phyloP scores from a whole-genome alignment of 345 rosid genomes.

The Lenwebbia sp. region DNA sequence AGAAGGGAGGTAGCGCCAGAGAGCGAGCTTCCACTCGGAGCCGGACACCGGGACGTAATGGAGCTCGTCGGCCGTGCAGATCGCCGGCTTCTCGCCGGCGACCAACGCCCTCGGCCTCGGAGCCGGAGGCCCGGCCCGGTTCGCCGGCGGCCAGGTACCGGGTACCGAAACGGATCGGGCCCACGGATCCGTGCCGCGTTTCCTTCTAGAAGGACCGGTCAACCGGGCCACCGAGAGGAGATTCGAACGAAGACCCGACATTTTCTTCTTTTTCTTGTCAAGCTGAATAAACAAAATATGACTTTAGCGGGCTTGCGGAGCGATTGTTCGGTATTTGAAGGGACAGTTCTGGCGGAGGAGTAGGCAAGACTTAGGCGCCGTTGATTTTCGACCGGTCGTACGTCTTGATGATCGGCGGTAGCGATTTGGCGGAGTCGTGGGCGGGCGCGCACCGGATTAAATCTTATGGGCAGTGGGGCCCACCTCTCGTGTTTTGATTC shows the following conservation, averaged over 20 bases:
- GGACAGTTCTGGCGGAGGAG: not conserved
- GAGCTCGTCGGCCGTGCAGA: slow-evolving; percentile 51
- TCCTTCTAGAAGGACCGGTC: not conserved
- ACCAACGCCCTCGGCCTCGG: not conserved
- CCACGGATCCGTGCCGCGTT: not conserved
- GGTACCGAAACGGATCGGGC: not conserved
- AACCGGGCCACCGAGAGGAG: not conserved
- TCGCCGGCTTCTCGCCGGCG: slow-evolving; percentile 11
- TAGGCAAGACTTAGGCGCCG: too few relatives aligned
- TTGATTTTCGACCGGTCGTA: too few relatives aligned
- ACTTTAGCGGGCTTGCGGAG: too few relatives aligned
- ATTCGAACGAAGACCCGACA: not conserved
- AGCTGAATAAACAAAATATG: too few relatives aligned
- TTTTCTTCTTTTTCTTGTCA: not conserved
- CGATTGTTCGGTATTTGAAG: too few relatives aligned
- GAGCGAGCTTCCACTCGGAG: slow-evolving; percentile 42
- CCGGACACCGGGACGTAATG: slow-evolving; percentile 26
- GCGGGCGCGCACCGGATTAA: not conserved
- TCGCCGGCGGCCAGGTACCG: not conserved
- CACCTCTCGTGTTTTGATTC: not conserved
- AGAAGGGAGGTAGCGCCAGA: slow-evolving; percentile 58
- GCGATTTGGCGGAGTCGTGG: not conserved
- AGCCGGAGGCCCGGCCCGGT: slow-evolving; percentile 19
- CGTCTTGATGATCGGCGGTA: too few relatives aligned
- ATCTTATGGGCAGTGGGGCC: not conserved